A percentile compares a stretch with the other conserved stretches of the same genome.
Evolutionary conservation across 225 moss, liverwort and hornwort species (phyloP).

Genomic region (Bryoerythrophyllum caledonicum): DNA sequence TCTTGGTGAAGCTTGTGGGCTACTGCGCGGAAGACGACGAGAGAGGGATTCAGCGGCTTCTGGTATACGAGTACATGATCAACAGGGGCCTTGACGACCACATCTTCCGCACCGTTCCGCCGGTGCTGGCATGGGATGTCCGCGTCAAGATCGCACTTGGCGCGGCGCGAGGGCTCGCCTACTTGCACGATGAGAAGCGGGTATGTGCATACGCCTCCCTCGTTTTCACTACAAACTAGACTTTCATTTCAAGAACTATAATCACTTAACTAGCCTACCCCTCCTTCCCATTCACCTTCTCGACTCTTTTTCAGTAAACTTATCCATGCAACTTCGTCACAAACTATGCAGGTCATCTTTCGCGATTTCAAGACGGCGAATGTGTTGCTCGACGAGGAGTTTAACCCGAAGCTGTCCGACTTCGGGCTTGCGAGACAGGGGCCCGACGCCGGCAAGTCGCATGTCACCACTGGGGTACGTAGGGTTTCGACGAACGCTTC

Average conservation of each 20-base stretch:
- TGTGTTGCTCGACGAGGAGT: constrained; percentile 62
- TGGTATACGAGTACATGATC: constrained; percentile 58
- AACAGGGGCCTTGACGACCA: constrained; percentile 57
- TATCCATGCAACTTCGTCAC: too few species aligned
- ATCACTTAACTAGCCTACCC: too few species aligned
- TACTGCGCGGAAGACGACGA: constrained; percentile 65
- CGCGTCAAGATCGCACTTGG: constrained; percentile 53
- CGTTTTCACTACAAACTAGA: too few species aligned
- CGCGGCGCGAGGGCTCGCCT: constrained; percentile 55
- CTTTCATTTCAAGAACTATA: too few species aligned
- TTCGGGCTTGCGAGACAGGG: constrained; percentile 69
- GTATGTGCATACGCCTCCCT: constrained; percentile 20
- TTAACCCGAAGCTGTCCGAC: constrained; percentile 71
- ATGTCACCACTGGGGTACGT: constrained; percentile 53
- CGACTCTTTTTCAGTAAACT: too few species aligned
- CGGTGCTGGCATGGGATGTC: constrained; percentile 40
- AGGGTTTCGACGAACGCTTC: not conserved
- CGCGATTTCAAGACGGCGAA: constrained; percentile 69
- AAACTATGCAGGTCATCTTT: constrained; percentile 55
- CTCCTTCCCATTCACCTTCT: too few species aligned
- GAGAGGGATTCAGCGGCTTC: constrained; percentile 56
- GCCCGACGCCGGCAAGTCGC: constrained; percentile 41
- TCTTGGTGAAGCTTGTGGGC: constrained; percentile 57
- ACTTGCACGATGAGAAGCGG: constrained; percentile 64
- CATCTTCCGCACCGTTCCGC: constrained; percentile 33